Base-by-base conservation (phyloP, 2,329 filamentous ascomycete species). In the Cladosporium sp. region DNA sequence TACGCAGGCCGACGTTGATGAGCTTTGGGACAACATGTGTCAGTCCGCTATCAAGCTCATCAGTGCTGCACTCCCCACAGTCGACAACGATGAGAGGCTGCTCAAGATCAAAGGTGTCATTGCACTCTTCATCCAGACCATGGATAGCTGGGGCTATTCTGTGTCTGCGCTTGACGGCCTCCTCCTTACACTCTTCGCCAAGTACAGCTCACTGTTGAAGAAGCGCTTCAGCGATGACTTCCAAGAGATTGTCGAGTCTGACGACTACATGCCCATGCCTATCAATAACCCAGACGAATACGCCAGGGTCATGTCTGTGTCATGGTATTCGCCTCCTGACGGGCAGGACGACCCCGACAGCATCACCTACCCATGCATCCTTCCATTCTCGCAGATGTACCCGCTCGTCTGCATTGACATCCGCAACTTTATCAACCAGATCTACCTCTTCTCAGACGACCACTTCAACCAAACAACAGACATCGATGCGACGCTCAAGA, bases 231-330 rank as follows among this genome's bases (percentile, higher is more conserved):
- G 92, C 76, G 91, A 96, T 70, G 94, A 98, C 77, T 99, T 99
- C 76, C 90, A 96, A 76, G 94, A 98, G 80, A 89, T 90, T 70
- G 87, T 90, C 26, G 84, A 91, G n/a, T 97, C 92, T 0, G 95
- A 99, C 76, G 95, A 99, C 78, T 99, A 99, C 79, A 99, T 99
- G 94, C 96, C 95, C 2, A 98, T 99, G 95, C 91, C 92, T 1
- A 96, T 98, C 76, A 92, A 93, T 73, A 93, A 90, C 23, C 79
- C 85, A 18, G 93, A 97, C 72, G 93, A 98, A 74, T 98, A 96
- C 75, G 92, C 96, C 73, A 97, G 97, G 74, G 94, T 99, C 39
- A 87, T 97, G 69, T 95, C 93, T 67, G 93, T 98, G 67, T 96
- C 91, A 79, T 99, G 94, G 94, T 98, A 97, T 77, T 89, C 87